phyloP scores from a whole-genome alignment of 2,329 filamentous ascomycete species.

The Phoma herbarum region DNA sequence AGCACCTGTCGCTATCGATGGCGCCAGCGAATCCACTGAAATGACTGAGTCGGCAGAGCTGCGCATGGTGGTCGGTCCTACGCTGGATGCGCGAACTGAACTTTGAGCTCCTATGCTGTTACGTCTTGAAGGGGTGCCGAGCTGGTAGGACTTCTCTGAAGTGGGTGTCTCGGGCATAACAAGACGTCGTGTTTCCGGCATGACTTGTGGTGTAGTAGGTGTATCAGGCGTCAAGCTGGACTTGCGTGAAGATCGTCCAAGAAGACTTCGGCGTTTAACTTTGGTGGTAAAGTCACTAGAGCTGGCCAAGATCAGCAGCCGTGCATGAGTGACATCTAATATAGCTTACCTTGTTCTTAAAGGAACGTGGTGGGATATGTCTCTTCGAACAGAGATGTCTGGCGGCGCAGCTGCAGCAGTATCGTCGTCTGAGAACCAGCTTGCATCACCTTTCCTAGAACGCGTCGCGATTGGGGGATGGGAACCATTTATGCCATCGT shows the following conservation, averaged over 20 bases:
- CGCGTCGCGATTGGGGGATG: conserved; percentile 31
- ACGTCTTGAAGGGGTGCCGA: conserved; percentile 28
- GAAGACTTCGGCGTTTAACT: conserved; percentile 26
- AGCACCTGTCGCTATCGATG: conserved; percentile 45
- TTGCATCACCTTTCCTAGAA: conserved; percentile 23
- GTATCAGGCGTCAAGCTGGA: conserved; percentile 24
- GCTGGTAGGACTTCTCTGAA: conserved; percentile 21
- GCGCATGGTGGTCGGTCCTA: conserved; percentile 35
- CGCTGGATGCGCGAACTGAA: conserved; percentile 27
- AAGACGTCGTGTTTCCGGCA: conserved; percentile 15
- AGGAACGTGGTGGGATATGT: conserved; percentile 46
- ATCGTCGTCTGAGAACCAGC: conserved; percentile 44
- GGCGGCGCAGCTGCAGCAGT: conserved; percentile 42
- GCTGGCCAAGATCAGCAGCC: conserved; percentile 28
- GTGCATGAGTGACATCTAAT: background rate
- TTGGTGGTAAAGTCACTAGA: conserved; percentile 38
- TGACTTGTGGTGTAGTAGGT: conserved; percentile 16
- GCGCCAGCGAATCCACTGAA: conserved; percentile 46
- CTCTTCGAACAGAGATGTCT: conserved; percentile 46
- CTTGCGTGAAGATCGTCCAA: conserved; percentile 14
- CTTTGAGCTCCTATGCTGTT: conserved; percentile 19
- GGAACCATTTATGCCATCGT: conserved; percentile 34
- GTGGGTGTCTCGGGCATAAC: conserved; percentile 30
- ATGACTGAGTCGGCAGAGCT: conserved; percentile 50
- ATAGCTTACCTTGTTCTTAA: conserved; percentile 46